phyloP scores from a whole-genome alignment of 495 filamentous ascomycete species.

The Penicillium canariense region DNA sequence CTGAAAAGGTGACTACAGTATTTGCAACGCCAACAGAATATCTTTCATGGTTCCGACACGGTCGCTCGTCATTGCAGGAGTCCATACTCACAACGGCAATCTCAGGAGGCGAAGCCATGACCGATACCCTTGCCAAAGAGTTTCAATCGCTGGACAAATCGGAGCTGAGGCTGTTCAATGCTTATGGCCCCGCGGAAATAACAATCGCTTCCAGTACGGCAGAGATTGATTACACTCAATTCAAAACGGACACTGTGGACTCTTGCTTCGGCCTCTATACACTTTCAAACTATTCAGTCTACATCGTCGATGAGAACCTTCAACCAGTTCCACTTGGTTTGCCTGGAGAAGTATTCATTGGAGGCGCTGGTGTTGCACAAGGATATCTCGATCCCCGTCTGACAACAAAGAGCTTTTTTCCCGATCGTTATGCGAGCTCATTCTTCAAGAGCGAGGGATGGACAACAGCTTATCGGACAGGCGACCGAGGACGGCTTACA shows the following conservation, averaged over 20 bases:
- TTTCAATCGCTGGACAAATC: conserved; percentile 21
- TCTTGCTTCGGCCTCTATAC: conserved; percentile 23
- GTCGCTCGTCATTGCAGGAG: conserved; percentile 5
- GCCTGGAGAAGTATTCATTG: conserved; percentile 47
- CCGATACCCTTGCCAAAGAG: conserved; percentile 11
- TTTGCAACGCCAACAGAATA: conserved; percentile 45
- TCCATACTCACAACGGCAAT: conserved; percentile 6
- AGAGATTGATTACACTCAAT: conserved; percentile 15
- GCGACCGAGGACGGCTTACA: conserved; percentile 24
- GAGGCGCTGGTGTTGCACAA: conserved; percentile 38
- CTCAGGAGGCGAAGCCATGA: conserved; percentile 23
- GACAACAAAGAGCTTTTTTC: conserved; percentile 34
- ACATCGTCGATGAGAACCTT: conserved; percentile 43
- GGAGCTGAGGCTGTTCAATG: conserved; percentile 28
- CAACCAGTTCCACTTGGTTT: conserved; percentile 40
- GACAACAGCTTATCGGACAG: conserved; percentile 25
- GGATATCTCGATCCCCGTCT: conserved; percentile 43
- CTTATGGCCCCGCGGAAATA: conserved; percentile 35
- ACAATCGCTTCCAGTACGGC: conserved; percentile 20
- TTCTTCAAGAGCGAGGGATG: conserved; percentile 25
- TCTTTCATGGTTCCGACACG: conserved; percentile 31
- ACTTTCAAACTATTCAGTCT: conserved; percentile 45
- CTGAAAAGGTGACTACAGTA: conserved; percentile 35
- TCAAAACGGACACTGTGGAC: neutral
- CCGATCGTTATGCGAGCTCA: conserved; percentile 26